Evolutionary conservation across 2,329 filamentous ascomycete genomes (phyloP).

Genomic region (Venturiaceae sp.): DNA sequence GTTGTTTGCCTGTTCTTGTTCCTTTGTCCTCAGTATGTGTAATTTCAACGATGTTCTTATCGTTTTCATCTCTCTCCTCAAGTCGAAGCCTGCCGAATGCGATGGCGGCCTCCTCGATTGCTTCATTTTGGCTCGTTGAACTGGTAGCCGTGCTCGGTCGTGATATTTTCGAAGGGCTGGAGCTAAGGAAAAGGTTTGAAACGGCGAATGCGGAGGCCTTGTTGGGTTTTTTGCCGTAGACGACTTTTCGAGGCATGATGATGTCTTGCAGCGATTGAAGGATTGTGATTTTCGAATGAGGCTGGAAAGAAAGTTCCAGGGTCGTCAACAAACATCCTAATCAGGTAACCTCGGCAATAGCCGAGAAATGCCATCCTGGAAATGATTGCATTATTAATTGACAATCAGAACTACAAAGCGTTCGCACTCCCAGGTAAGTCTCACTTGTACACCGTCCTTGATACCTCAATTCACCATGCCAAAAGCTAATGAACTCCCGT

Average conservation of each 20-base stretch:
- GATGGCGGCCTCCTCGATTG: not conserved
- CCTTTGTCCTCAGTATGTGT: not conserved
- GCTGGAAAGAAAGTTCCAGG: not conserved
- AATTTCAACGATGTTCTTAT: not conserved
- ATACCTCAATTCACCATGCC: not conserved
- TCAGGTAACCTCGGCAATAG: not conserved
- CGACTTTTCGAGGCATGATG: not conserved
- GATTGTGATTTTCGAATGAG: not conserved
- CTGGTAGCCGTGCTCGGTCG: not conserved
- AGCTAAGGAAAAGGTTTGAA: not conserved
- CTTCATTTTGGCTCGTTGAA: not conserved
- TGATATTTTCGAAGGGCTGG: conserved; percentile 1
- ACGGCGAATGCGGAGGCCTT: conserved; percentile 2
- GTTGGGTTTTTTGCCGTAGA: conserved; percentile 5
- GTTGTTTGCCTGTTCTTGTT: not conserved
- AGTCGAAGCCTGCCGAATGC: not conserved
- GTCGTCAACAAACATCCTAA: not conserved
- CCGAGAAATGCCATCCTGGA: not conserved
- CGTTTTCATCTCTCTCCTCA: not conserved
- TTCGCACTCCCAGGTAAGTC: not conserved
- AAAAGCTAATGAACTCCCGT: not conserved
- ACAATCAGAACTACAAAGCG: not conserved
- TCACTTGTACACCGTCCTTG: not conserved
- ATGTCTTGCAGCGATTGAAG: not conserved
- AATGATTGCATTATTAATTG: not conserved